phyloP scores from a whole-genome alignment of 2,329 filamentous ascomycete genomes.

The Beauveria asiatica region DNA sequence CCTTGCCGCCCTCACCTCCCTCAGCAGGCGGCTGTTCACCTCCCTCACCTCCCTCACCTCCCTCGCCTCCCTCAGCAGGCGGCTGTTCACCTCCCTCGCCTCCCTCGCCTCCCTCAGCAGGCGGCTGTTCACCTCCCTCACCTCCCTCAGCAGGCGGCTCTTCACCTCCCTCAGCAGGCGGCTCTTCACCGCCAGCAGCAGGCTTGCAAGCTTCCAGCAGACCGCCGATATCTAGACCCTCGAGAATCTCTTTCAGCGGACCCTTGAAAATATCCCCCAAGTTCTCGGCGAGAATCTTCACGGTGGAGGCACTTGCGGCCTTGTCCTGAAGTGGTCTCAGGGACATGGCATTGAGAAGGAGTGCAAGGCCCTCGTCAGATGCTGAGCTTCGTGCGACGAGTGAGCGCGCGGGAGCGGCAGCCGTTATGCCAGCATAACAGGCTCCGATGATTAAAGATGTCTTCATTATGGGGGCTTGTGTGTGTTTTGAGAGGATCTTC shows the following conservation, averaged over 20 bases:
- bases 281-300: not conserved
- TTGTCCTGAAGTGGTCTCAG: not conserved
- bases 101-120: not conserved
- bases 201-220: not conserved
- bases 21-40: too few relatives aligned
- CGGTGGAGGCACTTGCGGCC: not conserved
- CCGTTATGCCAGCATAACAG: constrained; percentile 1
- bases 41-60: too few relatives aligned
- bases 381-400: not conserved
- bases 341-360: not conserved
- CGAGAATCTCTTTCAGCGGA: not conserved
- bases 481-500: not conserved
- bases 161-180: not conserved
- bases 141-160: not conserved
- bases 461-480: not conserved
- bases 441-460: not conserved
- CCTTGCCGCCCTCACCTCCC: not conserved
- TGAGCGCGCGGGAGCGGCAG: not conserved
- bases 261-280: not conserved
- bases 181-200: not conserved
- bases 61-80: not conserved
- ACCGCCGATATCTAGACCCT: not conserved
- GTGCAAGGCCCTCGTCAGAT: not conserved
- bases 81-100: not conserved
- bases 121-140: not conserved